Conservation (phyloP, 805 yeast species). For the Kazachstania psychrophila region DNA sequence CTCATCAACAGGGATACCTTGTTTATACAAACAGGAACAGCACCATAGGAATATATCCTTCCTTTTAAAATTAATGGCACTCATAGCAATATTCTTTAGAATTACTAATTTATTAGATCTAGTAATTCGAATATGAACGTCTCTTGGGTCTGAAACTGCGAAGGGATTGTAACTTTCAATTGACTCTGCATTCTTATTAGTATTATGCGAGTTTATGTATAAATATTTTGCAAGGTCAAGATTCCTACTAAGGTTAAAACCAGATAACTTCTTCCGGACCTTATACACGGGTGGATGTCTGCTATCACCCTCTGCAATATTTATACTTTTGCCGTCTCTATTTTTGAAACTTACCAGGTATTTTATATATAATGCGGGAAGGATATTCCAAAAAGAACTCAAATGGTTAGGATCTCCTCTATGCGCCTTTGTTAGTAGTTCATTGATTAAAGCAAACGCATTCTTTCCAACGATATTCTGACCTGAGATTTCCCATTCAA, state of each 20-base stretch:
- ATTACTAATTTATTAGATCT: constrained; percentile 17
- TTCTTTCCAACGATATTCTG: constrained; percentile 5
- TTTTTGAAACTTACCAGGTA: constrained; percentile 4
- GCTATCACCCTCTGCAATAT: not conserved
- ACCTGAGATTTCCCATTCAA: constrained; percentile 12
- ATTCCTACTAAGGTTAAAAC: too few species aligned
- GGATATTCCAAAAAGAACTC: constrained; percentile 17
- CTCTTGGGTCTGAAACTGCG: constrained; percentile 11
- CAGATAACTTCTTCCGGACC: too few species aligned
- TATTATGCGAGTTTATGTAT: constrained; percentile 9
- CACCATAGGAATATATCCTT: constrained; percentile 23
- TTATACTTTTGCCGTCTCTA: not conserved
- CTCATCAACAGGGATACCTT: constrained; percentile 19
- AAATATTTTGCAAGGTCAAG: constrained; percentile 19
- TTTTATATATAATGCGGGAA: constrained; percentile 21
- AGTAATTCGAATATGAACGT: constrained; percentile 13
- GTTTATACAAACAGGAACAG: constrained; percentile 14
- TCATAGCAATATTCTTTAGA: constrained; percentile 19
- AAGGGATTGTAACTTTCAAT: constrained; percentile 16
- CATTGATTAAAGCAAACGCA: constrained; percentile 11
- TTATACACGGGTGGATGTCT: not conserved
- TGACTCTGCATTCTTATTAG: constrained; percentile 1
- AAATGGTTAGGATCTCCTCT: constrained; percentile 15
- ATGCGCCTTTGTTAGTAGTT: constrained; percentile 17
- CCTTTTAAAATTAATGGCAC: constrained; percentile 12